A percentile compares a stretch with the other conserved stretches of the same genome.
Conservation (phyloP, 2,329 filamentous ascomycete genomes). For the Aureobasidium sp. region DNA sequence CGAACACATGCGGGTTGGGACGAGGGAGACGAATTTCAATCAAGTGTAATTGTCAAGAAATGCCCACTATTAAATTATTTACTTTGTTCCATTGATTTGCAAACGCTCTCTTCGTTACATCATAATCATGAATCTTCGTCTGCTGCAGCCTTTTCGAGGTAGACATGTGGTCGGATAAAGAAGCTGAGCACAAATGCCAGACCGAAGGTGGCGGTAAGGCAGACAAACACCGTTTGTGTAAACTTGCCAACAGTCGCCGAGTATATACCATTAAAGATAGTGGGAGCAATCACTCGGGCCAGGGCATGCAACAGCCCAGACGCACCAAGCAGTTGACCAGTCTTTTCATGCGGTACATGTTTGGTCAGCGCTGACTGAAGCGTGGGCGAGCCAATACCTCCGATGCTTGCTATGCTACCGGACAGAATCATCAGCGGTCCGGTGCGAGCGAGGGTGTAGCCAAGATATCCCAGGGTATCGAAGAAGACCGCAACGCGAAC, state of each 20-base stretch:
- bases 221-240: conserved; percentile 75
- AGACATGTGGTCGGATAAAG: conserved; percentile 66
- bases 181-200: conserved; percentile 58
- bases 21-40: not conserved
- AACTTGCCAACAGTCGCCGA: conserved; percentile 68
- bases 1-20: not conserved
- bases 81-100: not conserved
- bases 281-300: conserved; percentile 67
- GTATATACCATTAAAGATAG: conserved; percentile 81
- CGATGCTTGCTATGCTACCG: conserved; percentile 66
- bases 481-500: conserved; percentile 68
- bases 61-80: not conserved
- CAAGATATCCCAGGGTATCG: conserved; percentile 66
- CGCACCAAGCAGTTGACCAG: conserved; percentile 83
- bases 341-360: conserved; percentile 72
- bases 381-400: conserved; percentile 78
- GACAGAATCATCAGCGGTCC: conserved; percentile 60
- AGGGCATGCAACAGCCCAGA: conserved; percentile 79
- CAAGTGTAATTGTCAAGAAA: not conserved
- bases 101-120: not conserved
- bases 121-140: not conserved
- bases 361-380: conserved; percentile 81
- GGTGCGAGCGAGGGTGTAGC: conserved; percentile 60
- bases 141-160: conserved; percentile 29
- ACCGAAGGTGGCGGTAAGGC: conserved; percentile 59